Percentiles rank a stretch among this genome's conserved stretches.
phyloP scores from a whole-genome alignment of 441 rosid genomes.

The Metrosideros polymorpha region DNA sequence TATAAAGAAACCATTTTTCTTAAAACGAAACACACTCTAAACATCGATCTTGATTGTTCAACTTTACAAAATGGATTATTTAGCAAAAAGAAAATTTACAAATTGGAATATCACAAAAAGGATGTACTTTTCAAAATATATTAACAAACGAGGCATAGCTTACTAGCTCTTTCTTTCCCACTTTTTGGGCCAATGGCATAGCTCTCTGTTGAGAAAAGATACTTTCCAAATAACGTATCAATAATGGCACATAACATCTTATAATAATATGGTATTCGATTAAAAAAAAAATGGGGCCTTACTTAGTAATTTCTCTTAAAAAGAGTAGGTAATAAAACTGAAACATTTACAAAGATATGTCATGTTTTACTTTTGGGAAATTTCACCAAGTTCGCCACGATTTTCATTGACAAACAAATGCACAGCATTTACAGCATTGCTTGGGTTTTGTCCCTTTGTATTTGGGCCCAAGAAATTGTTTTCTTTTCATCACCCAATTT shows the following conservation, averaged over 20 bases:
- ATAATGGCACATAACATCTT: neutral
- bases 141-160: neutral
- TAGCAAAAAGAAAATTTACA: neutral
- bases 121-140: neutral
- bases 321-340: neutral
- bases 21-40: neutral
- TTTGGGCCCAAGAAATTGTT: neutral
- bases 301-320: neutral
- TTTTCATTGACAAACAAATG: neutral
- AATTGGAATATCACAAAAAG: neutral
- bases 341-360: neutral
- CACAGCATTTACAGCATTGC: neutral
- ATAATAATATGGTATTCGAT: neutral
- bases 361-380: neutral
- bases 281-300: rapidly evolving
- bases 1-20: neutral
- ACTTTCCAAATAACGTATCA: neutral
- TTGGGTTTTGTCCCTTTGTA: neutral
- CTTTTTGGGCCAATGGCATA: neutral
- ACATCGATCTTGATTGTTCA: neutral
- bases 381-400: neutral
- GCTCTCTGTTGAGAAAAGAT: neutral
- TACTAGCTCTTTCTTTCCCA: neutral
- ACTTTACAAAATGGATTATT: neutral
- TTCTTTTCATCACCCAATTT: neutral